A percentile compares a stretch with the other conserved stretches of the same genome.
Evolutionary conservation across 345 rosid genomes (phyloP).

Genomic region (Atalantia buxifolia): DNA sequence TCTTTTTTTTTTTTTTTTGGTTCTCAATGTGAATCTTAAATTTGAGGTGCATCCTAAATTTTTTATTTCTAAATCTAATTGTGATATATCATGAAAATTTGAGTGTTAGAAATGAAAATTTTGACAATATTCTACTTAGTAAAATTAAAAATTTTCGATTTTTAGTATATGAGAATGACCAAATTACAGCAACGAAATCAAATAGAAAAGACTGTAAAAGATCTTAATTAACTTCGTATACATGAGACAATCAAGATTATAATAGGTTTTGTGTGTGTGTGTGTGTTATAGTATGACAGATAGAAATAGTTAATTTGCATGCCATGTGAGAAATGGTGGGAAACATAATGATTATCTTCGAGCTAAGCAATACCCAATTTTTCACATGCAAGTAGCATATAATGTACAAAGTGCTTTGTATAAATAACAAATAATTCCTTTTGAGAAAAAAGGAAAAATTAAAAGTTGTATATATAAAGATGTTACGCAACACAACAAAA

Average conservation of each 20-base stretch:
- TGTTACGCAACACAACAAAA: not conserved
- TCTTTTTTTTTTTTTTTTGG: too few species aligned
- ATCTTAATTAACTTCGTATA: not conserved
- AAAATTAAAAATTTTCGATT: too few species aligned
- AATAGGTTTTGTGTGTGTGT: not conserved
- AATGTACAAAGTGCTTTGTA: not conserved
- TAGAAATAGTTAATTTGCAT: not conserved
- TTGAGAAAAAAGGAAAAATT: too few species aligned
- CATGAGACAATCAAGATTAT: not conserved
- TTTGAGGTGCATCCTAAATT: too few species aligned
- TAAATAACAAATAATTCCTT: not conserved
- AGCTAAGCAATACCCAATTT: not conserved
- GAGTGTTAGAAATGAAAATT: too few species aligned
- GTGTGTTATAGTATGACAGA: not conserved
- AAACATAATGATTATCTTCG: conserved; percentile 10
- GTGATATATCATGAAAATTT: too few species aligned
- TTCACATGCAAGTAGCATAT: conserved; percentile 2
- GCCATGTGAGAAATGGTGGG: conserved; percentile 10
- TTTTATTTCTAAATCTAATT: too few species aligned
- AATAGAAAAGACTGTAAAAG: not conserved
- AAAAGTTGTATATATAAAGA: not conserved
- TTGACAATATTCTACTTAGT: too few species aligned
- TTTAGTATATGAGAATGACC: not conserved
- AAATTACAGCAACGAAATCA: not conserved
- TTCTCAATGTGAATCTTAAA: too few species aligned